Evolutionary conservation across 2,329 filamentous ascomycete species (phyloP).

Genomic region (Alternaria angustiovoidea): DNA sequence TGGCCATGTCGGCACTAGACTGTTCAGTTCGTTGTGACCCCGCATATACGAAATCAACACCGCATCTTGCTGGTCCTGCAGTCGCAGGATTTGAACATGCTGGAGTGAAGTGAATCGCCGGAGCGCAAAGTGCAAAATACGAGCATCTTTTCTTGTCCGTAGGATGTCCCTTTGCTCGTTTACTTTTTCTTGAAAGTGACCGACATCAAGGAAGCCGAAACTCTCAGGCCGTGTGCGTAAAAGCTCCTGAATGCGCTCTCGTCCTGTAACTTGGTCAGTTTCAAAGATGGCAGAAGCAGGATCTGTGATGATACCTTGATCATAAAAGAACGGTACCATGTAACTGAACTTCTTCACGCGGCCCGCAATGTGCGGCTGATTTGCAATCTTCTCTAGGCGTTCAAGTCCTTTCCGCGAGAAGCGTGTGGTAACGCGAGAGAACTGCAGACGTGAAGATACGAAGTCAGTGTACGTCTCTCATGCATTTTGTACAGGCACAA

Average conservation of each 20-base stretch:
- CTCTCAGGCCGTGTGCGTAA: constrained; percentile 48
- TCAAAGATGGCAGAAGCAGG: background rate
- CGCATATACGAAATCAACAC: constrained; percentile 62
- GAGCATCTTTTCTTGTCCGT: constrained; percentile 59
- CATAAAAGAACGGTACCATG: constrained; percentile 67
- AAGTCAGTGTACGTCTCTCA: too few relatives aligned
- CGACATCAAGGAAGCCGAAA: constrained; percentile 50
- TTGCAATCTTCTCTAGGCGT: constrained; percentile 59
- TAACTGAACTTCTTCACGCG: constrained; percentile 69
- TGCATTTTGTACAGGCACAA: too few relatives aligned
- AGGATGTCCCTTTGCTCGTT: constrained; percentile 62
- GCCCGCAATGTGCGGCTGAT: constrained; percentile 58
- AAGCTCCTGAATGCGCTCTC: constrained; percentile 52
- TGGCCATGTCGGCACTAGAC: constrained; percentile 66
- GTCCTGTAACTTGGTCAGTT: constrained; percentile 43
- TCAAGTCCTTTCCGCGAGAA: constrained; percentile 61
- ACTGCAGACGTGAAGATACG: constrained; percentile 39
- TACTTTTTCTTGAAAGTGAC: constrained; percentile 55
- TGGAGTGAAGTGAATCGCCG: constrained; percentile 67
- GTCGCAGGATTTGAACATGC: constrained; percentile 69
- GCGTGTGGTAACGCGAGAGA: constrained; percentile 60
- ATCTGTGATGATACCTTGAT: constrained; percentile 53
- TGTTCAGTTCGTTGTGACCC: constrained; percentile 55
- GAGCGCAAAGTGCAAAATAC: constrained; percentile 63
- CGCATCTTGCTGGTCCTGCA: constrained; percentile 67